phyloP scores from a whole-genome alignment of 2,329 filamentous ascomycete genomes.

The Elsinoe perseae region DNA sequence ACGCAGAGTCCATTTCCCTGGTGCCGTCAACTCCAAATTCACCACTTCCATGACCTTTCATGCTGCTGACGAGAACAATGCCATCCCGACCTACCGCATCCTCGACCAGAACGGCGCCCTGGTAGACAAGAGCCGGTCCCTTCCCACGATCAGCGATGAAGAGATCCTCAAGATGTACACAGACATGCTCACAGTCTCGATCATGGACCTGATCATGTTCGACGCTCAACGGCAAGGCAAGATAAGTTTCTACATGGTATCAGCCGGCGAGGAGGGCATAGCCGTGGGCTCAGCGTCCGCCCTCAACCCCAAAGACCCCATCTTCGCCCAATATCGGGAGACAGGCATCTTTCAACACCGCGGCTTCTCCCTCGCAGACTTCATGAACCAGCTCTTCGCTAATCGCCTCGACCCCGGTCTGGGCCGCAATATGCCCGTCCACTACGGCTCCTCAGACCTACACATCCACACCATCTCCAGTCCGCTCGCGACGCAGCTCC shows the following conservation, averaged over 20 bases:
- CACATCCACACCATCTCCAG: slow-evolving; percentile 88
- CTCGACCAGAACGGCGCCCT: slow-evolving; percentile 82
- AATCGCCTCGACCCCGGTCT: slow-evolving; percentile 72
- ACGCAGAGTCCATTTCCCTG: slow-evolving; percentile 64
- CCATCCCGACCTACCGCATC: slow-evolving; percentile 84
- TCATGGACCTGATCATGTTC: slow-evolving; percentile 98
- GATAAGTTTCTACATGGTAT: slow-evolving; percentile 94
- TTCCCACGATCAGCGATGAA: slow-evolving; percentile 56
- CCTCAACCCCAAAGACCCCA: slow-evolving; percentile 72
- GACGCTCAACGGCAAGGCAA: slow-evolving; percentile 94
- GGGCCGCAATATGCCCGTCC: slow-evolving; percentile 94
- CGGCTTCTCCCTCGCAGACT: slow-evolving; percentile 77
- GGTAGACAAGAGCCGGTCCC: slow-evolving; percentile 63
- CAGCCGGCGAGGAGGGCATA: slow-evolving; percentile 88
- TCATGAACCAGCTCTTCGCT: slow-evolving; percentile 92
- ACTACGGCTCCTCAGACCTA: slow-evolving; percentile 78
- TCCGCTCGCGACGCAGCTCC: slow-evolving; percentile 79
- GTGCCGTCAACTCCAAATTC: slow-evolving; percentile 92
- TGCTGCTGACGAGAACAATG: slow-evolving; percentile 60
- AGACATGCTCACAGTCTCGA: slow-evolving; percentile 60
- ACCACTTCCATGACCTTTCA: slow-evolving; percentile 72
- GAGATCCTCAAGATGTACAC: slow-evolving; percentile 56
- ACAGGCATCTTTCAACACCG: slow-evolving; percentile 84
- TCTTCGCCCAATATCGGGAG: slow-evolving; percentile 93
- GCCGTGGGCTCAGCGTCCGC: slow-evolving; percentile 83